phyloP scores from a whole-genome alignment of 805 yeast genomes.

The Isabelozyma gotoi region DNA sequence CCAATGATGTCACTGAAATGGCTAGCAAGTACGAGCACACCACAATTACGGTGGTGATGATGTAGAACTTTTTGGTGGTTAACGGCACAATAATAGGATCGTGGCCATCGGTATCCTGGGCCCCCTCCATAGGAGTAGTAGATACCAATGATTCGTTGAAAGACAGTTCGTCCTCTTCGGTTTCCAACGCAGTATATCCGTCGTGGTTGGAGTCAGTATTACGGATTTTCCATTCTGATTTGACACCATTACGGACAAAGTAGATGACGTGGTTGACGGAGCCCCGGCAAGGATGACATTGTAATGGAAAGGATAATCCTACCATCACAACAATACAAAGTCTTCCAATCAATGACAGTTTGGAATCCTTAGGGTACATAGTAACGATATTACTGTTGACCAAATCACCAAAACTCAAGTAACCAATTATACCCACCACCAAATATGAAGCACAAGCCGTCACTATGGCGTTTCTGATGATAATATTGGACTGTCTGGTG shows the following conservation, averaged over 20 bases:
- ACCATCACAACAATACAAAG: slow-evolving; percentile 70
- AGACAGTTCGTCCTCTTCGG: slow-evolving; percentile 13
- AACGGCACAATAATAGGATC: slow-evolving; percentile 51
- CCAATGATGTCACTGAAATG: slow-evolving; percentile 59
- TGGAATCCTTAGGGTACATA: slow-evolving; percentile 57
- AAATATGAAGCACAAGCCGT: slow-evolving; percentile 59
- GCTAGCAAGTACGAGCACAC: slow-evolving; percentile 55
- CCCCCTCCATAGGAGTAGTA: slow-evolving; percentile 48
- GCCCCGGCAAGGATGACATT: slow-evolving; percentile 79
- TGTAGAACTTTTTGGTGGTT: slow-evolving; percentile 44
- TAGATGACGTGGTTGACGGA: slow-evolving; percentile 65
- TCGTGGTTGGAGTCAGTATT: slow-evolving; percentile 10
- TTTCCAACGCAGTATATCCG: slow-evolving; percentile 30
- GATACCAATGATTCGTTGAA: slow-evolving; percentile 36
- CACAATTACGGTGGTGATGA: slow-evolving; percentile 49
- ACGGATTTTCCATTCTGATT: slow-evolving; percentile 20
- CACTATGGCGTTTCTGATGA: slow-evolving; percentile 52
- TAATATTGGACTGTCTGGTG: slow-evolving; percentile 48
- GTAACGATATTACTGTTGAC: slow-evolving; percentile 68
- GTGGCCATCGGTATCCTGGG: slow-evolving; percentile 46
- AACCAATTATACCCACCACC: slow-evolving; percentile 67
- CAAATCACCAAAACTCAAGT: slow-evolving; percentile 67
- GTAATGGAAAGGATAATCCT: slow-evolving; percentile 70
- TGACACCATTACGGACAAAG: slow-evolving; percentile 41
- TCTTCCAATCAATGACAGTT: slow-evolving; percentile 54